Percentiles rank a stretch among this genome's conserved stretches.
Conservation (phyloP, 2,329 filamentous ascomycete genomes). For the Plenodomus biglobosus region DNA sequence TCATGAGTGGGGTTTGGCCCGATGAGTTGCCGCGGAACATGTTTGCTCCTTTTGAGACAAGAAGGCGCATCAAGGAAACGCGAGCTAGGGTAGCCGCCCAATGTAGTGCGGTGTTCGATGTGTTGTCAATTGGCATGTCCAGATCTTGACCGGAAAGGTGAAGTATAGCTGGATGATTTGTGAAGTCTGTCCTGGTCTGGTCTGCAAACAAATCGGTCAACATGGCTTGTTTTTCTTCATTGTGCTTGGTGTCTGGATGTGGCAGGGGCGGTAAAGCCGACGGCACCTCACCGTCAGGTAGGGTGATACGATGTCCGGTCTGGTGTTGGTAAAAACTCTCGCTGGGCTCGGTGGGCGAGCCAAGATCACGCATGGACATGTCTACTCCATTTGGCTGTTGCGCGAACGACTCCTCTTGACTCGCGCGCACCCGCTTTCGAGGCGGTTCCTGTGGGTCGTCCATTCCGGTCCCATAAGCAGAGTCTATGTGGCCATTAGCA, state of each 20-base stretch:
- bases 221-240: slow-evolving; percentile 78
- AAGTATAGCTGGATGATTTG: slow-evolving; percentile 74
- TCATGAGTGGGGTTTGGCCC: slow-evolving; percentile 90
- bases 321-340: slow-evolving; percentile 65
- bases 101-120: slow-evolving; percentile 86
- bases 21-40: slow-evolving; percentile 85
- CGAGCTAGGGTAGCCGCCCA: slow-evolving; percentile 95
- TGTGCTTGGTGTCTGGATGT: slow-evolving; percentile 60
- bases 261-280: slow-evolving; percentile 67
- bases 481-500: slow-evolving; percentile 58
- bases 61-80: slow-evolving; percentile 74
- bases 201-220: slow-evolving; percentile 68
- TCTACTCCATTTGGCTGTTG: slow-evolving; percentile 53
- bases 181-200: slow-evolving; percentile 66
- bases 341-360: slow-evolving; percentile 75
- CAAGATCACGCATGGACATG: slow-evolving; percentile 58
- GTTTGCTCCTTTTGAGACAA: slow-evolving; percentile 82
- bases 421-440: slow-evolving; percentile 69
- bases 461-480: slow-evolving; percentile 63
- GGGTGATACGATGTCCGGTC: slow-evolving; percentile 49
- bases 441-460: slow-evolving; percentile 71
- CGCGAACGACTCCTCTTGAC: slow-evolving; percentile 44
- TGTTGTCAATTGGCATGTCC: slow-evolving; percentile 88
- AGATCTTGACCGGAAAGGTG: slow-evolving; percentile 77
- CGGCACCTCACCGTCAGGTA: slow-evolving; percentile 56